Base-by-base conservation (phyloP, 768 basidiomycete species). In the Grammothele lineata region DNA sequence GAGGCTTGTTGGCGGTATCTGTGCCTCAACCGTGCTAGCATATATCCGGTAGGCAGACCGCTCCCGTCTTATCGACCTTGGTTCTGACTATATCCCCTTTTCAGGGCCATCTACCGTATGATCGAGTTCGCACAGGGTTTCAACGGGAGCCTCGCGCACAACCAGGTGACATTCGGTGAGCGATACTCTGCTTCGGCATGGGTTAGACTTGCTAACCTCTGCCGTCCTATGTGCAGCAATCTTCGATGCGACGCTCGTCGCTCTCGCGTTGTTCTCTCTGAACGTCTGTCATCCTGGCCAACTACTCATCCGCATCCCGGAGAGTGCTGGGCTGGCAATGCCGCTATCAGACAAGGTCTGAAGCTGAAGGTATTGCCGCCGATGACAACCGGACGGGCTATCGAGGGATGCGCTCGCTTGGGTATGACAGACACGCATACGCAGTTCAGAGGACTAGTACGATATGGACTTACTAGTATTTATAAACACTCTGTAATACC, bases 91-190 rank as follows among this genome's bases (percentile, higher is more conserved):
- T 19, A 36, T n/a, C 2, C n/a, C n/a, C 58, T 21, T 35, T 14
- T 4, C 69, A 78, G 72, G 43, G 67, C 71, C 26, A 53, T 78
- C 10, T 80, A 77, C 57, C 71, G 78, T 37, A 74, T 73, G 1
- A 62, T 73, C 37, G 76, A 78, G 55, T 57, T 75, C 5, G 53
- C 64, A 2, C 67, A 73, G 38, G 78, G 78, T 0, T 82, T 76
- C 74, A 45, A 51, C n/a, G 78, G 80, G 9, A 51, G 51, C 3
- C 69, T 81, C 50, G 73, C 77, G 38, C 57, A 59, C 8, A 75
- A 72, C 4, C 62, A 81, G 51, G 51, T 67, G 3, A 70, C 67
- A 45, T 76, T 77, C 62, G 71, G 71, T 65, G 36, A n/a, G 65
- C 58, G 11, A 27, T 12, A 2, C 17, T 15, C 45, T 19, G 17